Percentiles rank a stretch among this genome's conserved stretches.
These are phyloP conservation scores for Marchantia paleacea DNA, from an alignment of 225 moss, liverwort and hornwort species.

Conservation along the genomic window DNA sequence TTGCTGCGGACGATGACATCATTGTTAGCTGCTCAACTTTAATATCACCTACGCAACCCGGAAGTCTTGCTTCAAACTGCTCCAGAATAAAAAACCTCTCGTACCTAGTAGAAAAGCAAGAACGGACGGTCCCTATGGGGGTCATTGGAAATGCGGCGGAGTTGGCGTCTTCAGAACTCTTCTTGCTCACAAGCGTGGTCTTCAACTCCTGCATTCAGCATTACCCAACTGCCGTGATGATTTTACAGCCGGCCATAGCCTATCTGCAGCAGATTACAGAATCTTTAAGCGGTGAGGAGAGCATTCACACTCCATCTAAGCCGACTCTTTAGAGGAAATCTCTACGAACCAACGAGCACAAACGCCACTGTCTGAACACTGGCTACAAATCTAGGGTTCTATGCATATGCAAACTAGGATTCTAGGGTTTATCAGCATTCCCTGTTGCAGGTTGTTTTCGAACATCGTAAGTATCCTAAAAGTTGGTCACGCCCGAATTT, in stretches of 20 bases:
- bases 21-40: too few relatives aligned
- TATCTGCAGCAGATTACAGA: conserved; percentile 39
- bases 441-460: background rate
- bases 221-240: conserved; percentile 28
- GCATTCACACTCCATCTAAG: conserved; percentile 12
- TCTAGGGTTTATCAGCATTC: background rate
- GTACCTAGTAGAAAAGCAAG: conserved; percentile 96
- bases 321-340: background rate
- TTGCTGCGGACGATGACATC: background rate
- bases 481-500: too few relatives aligned
- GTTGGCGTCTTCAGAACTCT: conserved; percentile 63
- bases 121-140: conserved; percentile 86
- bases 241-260: conserved; percentile 28
- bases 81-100: background rate
- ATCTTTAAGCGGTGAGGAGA: conserved; percentile 23
- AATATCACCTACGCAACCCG: background rate
- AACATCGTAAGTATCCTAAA: too few relatives aligned
- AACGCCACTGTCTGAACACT: background rate
- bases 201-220: conserved; percentile 77
- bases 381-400: background rate
- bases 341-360: background rate
- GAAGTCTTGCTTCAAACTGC: background rate
- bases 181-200: conserved; percentile 70
- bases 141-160: conserved; percentile 81
- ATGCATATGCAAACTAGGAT: background rate